Evolutionary conservation across 495 filamentous ascomycete species (phyloP).

Genomic region (Trichoderma erinaceum): DNA sequence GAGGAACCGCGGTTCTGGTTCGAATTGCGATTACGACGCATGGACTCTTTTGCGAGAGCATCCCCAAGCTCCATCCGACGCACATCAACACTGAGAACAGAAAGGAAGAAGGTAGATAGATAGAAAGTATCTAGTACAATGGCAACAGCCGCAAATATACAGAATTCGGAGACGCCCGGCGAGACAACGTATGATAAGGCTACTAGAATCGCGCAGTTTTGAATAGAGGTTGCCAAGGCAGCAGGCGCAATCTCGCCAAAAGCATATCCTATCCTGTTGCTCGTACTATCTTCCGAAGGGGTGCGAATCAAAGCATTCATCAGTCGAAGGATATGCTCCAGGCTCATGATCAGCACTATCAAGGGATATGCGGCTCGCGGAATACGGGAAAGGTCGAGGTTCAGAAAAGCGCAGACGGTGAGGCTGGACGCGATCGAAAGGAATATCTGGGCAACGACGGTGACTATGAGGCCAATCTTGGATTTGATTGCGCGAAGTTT

Average conservation of each 20-base stretch:
- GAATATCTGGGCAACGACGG: constrained; percentile 58
- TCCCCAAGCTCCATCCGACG: constrained; percentile 58
- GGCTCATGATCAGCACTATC: constrained; percentile 62
- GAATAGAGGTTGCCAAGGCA: constrained; percentile 51
- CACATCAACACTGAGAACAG: constrained; percentile 69
- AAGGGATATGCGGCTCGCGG: constrained; percentile 60
- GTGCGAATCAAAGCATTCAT: constrained; percentile 65
- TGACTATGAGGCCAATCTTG: constrained; percentile 56
- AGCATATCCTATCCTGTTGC: constrained; percentile 56
- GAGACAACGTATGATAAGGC: constrained; percentile 52
- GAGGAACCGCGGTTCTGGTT: constrained; percentile 20
- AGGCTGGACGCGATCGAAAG: constrained; percentile 62
- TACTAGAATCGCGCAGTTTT: constrained; percentile 55
- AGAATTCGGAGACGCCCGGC: constrained; percentile 60
- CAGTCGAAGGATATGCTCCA: constrained; percentile 66
- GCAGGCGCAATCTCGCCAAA: constrained; percentile 63
- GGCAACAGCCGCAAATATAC: constrained; percentile 62
- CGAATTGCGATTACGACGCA: constrained; percentile 27
- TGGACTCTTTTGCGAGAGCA: constrained; percentile 39
- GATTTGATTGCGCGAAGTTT: constrained; percentile 63
- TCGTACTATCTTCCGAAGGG: constrained; percentile 53
- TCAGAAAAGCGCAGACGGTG: constrained; percentile 55
- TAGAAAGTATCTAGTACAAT: constrained; percentile 64
- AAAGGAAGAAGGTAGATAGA: constrained; percentile 64
- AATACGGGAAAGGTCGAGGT: constrained; percentile 54